phyloP scores from a whole-genome alignment of 2,329 filamentous ascomycete genomes.

The Neonectria punicea region DNA sequence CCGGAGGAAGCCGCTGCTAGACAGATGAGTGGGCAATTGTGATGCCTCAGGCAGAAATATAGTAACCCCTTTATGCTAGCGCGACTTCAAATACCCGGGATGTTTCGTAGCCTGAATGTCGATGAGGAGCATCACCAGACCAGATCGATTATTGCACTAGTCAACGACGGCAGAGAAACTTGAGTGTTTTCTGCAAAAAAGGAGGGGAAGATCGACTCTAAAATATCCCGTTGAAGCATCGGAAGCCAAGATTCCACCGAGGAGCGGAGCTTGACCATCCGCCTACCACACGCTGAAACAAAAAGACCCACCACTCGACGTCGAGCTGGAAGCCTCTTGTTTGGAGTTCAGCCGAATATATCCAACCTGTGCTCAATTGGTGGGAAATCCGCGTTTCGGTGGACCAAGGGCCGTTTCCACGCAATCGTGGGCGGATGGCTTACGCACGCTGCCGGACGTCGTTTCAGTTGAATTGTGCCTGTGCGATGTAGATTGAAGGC shows the following conservation, averaged over 20 bases:
- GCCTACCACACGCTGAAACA: constrained; percentile 12
- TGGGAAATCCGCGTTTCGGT: constrained; percentile 16
- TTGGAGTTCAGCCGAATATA: constrained; percentile 1
- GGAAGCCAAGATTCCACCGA: constrained; percentile 7
- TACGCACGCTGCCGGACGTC: not conserved
- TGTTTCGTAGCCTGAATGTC: not conserved
- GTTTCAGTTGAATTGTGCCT: constrained; percentile 13
- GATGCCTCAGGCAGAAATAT: not conserved
- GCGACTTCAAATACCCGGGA: not conserved
- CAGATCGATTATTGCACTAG: not conserved
- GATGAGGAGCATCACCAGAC: not conserved
- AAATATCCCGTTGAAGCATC: not conserved
- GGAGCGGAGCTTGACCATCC: constrained; percentile 17
- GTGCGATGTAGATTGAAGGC: not conserved
- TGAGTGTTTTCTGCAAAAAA: not conserved
- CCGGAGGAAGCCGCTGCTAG: no score
- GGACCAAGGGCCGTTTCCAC: not conserved
- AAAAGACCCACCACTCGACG: not conserved
- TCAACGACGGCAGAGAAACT: not conserved
- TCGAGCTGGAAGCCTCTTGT: not conserved
- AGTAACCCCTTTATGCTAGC: not conserved
- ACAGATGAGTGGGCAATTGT: not conserved
- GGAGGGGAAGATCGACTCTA: not conserved
- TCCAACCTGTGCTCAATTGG: constrained; percentile 4
- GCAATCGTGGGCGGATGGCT: not conserved